Percentiles rank a stretch among this genome's conserved stretches.
These are phyloP conservation scores for Hydrangea macrophylla DNA, from an alignment of 148 eudicot species.

Conservation along the genomic window DNA sequence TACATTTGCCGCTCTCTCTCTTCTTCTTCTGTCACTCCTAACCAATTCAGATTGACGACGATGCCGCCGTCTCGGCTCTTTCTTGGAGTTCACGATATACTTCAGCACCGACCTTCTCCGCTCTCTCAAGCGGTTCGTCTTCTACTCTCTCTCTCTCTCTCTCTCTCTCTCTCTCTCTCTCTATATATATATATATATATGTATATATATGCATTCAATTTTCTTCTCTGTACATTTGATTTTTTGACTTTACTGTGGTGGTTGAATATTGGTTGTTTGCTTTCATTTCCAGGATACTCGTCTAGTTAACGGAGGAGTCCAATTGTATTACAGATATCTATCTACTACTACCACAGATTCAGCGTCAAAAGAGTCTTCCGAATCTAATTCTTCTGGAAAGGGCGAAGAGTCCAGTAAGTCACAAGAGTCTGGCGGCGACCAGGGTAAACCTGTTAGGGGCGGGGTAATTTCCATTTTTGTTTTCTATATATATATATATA, in stretches of 20 bases:
- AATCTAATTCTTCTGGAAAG: conserved; percentile 28
- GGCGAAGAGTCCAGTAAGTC: conserved; percentile 46
- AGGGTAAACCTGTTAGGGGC: conserved; percentile 80
- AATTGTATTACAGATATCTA: conserved; percentile 21
- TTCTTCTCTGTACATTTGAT: too few species aligned
- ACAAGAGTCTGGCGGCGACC: conserved; percentile 38
- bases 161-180: too few species aligned
- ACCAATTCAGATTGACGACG: background rate
- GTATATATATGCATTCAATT: too few species aligned
- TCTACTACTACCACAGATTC: conserved; percentile 24
- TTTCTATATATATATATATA: background rate
- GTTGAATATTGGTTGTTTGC: background rate
- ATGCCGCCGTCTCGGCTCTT: background rate
- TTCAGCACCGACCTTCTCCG: background rate
- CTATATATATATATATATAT: background rate
- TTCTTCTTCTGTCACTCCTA: background rate
- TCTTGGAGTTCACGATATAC: background rate
- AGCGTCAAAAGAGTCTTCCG: conserved; percentile 20
- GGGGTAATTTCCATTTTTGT: conserved; percentile 41
- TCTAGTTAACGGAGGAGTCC: conserved; percentile 20
- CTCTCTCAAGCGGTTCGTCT: background rate
- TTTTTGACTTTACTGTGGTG: too few species aligned
- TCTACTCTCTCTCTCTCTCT: too few species aligned
- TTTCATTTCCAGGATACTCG: conserved; percentile 14
- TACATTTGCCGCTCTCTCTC: background rate